Percentiles rank a stretch among this genome's conserved stretches.
These are phyloP conservation scores for Phytophthora gonapodyides DNA, from an alignment of 352 stramenopile species.

Conservation along the genomic window DNA sequence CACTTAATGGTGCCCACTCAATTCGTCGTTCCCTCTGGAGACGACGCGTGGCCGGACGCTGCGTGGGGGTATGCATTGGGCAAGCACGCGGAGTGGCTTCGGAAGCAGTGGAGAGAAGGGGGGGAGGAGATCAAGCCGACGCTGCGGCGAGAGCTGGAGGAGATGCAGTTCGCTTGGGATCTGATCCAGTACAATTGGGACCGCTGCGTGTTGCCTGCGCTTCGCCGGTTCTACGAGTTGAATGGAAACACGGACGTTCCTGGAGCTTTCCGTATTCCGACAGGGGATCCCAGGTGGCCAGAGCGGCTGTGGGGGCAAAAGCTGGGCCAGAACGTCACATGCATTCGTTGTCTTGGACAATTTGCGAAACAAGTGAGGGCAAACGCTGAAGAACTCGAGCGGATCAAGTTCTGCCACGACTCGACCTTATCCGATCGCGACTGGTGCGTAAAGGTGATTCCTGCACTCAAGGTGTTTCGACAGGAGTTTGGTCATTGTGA, in stretches of 20 bases:
- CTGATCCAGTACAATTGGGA: constrained; percentile 15
- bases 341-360: constrained; percentile 39
- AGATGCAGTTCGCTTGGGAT: constrained; percentile 15
- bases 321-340: constrained; percentile 42
- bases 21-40: constrained; percentile 9
- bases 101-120: constrained; percentile 6
- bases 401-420: too few relatives aligned
- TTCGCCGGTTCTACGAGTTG: constrained; percentile 13
- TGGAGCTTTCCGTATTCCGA: constrained; percentile 47
- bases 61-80: constrained; percentile 15
- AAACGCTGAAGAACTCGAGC: too few relatives aligned
- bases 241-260: constrained; percentile 50
- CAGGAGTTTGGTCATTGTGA: constrained; percentile 44
- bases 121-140: background rate
- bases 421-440: constrained; percentile 31
- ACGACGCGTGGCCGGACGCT: constrained; percentile 8
- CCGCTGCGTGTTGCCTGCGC: constrained; percentile 13
- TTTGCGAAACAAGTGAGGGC: constrained; percentile 31
- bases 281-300: constrained; percentile 33
- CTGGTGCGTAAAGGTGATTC: constrained; percentile 21
- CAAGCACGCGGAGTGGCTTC: constrained; percentile 11
- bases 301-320: constrained; percentile 31
- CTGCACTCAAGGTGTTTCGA: too few relatives aligned
- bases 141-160: constrained; percentile 10
- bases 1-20: constrained; percentile 10